A percentile compares a stretch with the other conserved stretches of the same genome.
Conservation (phyloP, 2,329 filamentous ascomycete genomes). For the Fusarium sublunatum region DNA sequence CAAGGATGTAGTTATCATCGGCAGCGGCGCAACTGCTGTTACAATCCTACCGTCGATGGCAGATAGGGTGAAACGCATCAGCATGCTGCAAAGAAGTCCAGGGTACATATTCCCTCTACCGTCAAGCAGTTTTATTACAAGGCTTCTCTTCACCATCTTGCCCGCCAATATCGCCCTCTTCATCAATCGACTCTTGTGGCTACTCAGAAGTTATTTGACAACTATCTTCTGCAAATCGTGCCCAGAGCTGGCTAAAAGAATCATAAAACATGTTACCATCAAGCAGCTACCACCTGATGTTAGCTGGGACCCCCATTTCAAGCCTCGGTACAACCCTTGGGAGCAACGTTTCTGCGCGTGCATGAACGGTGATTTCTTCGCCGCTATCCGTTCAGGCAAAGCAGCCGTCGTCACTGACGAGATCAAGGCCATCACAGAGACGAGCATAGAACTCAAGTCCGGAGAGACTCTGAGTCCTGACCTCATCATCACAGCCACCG, state of each 20-base stretch:
- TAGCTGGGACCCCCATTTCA: conserved; percentile 64
- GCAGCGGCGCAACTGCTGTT: conserved; percentile 74
- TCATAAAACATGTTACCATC: conserved; percentile 57
- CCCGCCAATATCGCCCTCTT: conserved; percentile 57
- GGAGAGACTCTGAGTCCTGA: conserved; percentile 64
- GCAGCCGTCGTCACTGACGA: conserved; percentile 57
- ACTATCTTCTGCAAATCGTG: conserved; percentile 62
- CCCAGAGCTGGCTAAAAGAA: conserved; percentile 57
- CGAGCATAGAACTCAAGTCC: conserved; percentile 57
- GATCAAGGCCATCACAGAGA: conserved; percentile 59
- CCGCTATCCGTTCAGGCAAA: conserved; percentile 53
- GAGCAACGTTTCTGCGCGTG: conserved; percentile 75
- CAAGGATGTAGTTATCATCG: conserved; percentile 74
- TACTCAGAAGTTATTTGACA: conserved; percentile 56
- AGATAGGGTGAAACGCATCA: conserved; percentile 67
- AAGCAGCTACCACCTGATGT: conserved; percentile 61
- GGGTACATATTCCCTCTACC: conserved; percentile 68
- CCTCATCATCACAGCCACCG: conserved; percentile 73
- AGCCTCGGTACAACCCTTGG: conserved; percentile 68
- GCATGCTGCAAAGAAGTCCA: conserved; percentile 77
- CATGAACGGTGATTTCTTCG: conserved; percentile 59
- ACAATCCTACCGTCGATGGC: conserved; percentile 72
- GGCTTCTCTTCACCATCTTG: conserved; percentile 54
- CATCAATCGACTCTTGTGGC: conserved; percentile 60
- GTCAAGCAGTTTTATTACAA: conserved; percentile 52